A percentile compares a stretch with the other conserved stretches of the same genome.
Evolutionary conservation across 352 stramenopile genomes (phyloP).

Genomic region (Globisporangium middletonii): DNA sequence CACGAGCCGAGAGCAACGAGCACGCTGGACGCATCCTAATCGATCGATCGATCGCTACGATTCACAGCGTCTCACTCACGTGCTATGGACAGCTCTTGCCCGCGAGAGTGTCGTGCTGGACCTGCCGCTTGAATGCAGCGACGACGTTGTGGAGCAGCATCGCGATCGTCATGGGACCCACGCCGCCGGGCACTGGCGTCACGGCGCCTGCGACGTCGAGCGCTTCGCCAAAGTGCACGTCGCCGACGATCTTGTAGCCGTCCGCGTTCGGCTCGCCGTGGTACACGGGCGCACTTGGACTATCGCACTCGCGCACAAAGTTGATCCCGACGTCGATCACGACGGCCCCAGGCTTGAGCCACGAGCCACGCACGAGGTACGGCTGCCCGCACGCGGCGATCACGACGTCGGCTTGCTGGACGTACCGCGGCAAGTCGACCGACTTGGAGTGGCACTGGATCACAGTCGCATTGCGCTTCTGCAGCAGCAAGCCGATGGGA

Average conservation of each 20-base stretch:
- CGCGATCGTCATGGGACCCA: constrained; percentile 98
- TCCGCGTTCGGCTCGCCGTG: constrained; percentile 52
- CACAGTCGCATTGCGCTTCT: constrained; percentile 96
- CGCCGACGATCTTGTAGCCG: constrained; percentile 96
- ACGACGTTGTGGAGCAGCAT: constrained; percentile 92
- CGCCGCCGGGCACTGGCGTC: constrained; percentile 96
- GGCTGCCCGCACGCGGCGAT: constrained; percentile 94
- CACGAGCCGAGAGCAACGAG: no score
- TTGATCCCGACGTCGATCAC: constrained; percentile 99
- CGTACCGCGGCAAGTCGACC: constrained; percentile 78
- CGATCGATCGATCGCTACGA: no score
- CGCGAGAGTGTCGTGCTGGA: constrained; percentile 12
- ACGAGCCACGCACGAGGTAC: constrained; percentile 92
- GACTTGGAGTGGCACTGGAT: constrained; percentile 97
- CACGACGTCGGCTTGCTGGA: constrained; percentile 95
- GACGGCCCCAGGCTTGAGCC: constrained; percentile 95
- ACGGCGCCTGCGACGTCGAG: constrained; percentile 84
- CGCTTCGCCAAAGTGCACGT: constrained; percentile 92
- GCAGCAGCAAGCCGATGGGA: constrained; percentile 93
- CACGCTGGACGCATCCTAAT: no score
- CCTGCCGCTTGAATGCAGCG: constrained; percentile 61
- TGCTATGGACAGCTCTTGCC: no score
- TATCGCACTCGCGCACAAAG: constrained; percentile 78
- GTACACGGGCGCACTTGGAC: constrained; percentile 18
- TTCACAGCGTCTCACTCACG: no score